Percentiles rank a stretch among this genome's conserved stretches.
Evolutionary conservation across 495 filamentous ascomycete genomes (phyloP).

Genomic region (Neurospora sp.): DNA sequence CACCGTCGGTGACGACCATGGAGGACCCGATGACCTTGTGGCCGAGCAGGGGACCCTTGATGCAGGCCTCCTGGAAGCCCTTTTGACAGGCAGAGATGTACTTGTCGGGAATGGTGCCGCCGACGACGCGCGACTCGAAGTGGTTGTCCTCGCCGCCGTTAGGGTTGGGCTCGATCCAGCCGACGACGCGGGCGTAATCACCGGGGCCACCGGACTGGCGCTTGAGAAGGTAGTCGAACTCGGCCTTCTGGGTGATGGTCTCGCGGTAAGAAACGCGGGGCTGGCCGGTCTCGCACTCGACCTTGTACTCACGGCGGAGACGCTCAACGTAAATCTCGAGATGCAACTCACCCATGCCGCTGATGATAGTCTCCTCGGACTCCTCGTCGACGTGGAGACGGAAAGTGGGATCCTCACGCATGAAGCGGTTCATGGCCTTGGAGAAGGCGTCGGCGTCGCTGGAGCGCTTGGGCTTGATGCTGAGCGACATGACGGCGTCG

Average conservation of each 20-base stretch:
- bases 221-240: conserved; percentile 90
- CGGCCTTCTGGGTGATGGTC: conserved; percentile 65
- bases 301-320: conserved; percentile 93
- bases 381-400: conserved; percentile 85
- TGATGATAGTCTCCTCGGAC: conserved; percentile 91
- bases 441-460: conserved; percentile 92
- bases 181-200: conserved; percentile 89
- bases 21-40: conserved; percentile 82
- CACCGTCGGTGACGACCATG: conserved; percentile 95
- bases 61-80: conserved; percentile 77
- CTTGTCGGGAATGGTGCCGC: conserved; percentile 91
- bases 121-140: conserved; percentile 79
- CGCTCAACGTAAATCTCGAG: conserved; percentile 97
- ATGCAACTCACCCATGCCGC: conserved; percentile 97
- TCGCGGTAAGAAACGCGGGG: conserved; percentile 98
- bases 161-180: conserved; percentile 81
- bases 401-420: conserved; percentile 97
- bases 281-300: conserved; percentile 90
- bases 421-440: conserved; percentile 98
- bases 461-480: conserved; percentile 90
- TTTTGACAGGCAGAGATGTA: conserved; percentile 94
- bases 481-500: conserved; percentile 94
- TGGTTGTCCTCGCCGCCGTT: conserved; percentile 58
- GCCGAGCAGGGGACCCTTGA: conserved; percentile 84
- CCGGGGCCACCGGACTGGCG: conserved; percentile 95